Base-by-base conservation (phyloP, 208 protist species). In the Trypanosoma melophagium region DNA sequence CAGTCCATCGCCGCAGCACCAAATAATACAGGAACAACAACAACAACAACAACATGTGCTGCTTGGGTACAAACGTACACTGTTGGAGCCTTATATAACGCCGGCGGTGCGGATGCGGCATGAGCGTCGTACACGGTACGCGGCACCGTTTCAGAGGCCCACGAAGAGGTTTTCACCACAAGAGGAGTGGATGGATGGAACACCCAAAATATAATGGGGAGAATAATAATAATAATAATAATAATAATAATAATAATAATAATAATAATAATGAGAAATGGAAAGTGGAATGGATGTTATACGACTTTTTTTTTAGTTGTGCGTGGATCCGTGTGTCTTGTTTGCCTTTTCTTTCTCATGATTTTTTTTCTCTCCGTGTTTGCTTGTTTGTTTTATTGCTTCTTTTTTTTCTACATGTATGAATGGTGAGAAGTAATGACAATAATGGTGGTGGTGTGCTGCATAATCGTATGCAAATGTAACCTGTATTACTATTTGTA, bases 31-130 rank as follows among this genome's bases (percentile, higher is more conserved):
- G 35, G 14, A 52, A 44, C 40, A 2, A 22, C 60, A 24, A 1
- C 17, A 2, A 44, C 75, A 67, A n/a, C 28, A 35, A 35, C 47
- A 74, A 19, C 90, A 95, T 61, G 61, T 93, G 7, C 64, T 95
- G 7, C 80, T 85, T 42, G 90, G 90, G 16, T 95, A 93, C 62
- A 67, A 76, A 44, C 45, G 53, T 7, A 64, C 28, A n/a, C 22
- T 65, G 54, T 24, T 71, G 17, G 65, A 53, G 61, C 67, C 64
- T 64, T 85, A 76, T 12, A 69, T 16, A 35, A 77, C 77, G 7
- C 51, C 73, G 12, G 82, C 68, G 1, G 74, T 84, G 50, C 76
- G 76, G 12, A 42, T 71, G 61, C 72, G 83, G 7, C 69, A 81
- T 25, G 77, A 60, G 1, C 80, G 86, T 2, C 83, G 86, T 0